phyloP scores from a whole-genome alignment of 2,329 filamentous ascomycete genomes.

The Sporothrix pseudoabietina region DNA sequence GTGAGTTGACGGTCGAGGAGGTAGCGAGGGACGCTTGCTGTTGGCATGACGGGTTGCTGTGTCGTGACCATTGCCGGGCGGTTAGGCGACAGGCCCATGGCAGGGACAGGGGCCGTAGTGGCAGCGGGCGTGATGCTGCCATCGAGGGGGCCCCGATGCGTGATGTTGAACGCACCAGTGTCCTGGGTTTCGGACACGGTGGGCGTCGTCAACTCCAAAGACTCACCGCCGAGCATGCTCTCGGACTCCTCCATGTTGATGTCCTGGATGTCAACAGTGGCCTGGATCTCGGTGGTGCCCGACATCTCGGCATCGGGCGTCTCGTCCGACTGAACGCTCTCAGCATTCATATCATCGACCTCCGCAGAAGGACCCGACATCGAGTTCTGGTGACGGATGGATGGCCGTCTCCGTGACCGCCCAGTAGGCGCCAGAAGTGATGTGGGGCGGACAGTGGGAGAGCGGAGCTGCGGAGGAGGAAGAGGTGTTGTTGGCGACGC shows the following conservation, averaged over 20 bases:
- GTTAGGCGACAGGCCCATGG: conserved; percentile 71
- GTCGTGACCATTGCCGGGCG: conserved; percentile 69
- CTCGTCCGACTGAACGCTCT: conserved; percentile 79
- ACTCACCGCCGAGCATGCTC: conserved; percentile 72
- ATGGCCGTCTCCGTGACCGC: conserved; percentile 70
- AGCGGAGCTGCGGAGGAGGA: conserved; percentile 64
- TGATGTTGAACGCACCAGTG: conserved; percentile 90
- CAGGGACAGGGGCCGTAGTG: conserved; percentile 52
- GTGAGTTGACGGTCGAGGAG: conserved; percentile 72
- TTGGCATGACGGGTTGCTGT: conserved; percentile 73
- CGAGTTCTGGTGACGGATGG: conserved; percentile 86
- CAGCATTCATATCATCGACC: conserved; percentile 80
- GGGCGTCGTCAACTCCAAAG: conserved; percentile 73
- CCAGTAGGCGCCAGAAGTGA: conserved; percentile 56
- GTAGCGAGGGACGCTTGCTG: conserved; percentile 74
- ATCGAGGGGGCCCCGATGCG: conserved; percentile 79
- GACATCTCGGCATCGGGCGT: conserved; percentile 77
- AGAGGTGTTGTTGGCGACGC: conserved; percentile 86
- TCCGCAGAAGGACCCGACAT: conserved; percentile 63
- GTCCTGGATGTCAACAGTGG: conserved; percentile 81
- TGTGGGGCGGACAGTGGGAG: conserved; percentile 57
- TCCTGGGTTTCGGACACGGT: conserved; percentile 84
- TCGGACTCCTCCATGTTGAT: conserved; percentile 78
- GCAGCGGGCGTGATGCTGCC: conserved; percentile 69
- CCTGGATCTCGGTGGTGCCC: conserved; percentile 84